Base-by-base conservation (phyloP, 331 rosid genomes). In the Stylosanthes scabra region DNA sequence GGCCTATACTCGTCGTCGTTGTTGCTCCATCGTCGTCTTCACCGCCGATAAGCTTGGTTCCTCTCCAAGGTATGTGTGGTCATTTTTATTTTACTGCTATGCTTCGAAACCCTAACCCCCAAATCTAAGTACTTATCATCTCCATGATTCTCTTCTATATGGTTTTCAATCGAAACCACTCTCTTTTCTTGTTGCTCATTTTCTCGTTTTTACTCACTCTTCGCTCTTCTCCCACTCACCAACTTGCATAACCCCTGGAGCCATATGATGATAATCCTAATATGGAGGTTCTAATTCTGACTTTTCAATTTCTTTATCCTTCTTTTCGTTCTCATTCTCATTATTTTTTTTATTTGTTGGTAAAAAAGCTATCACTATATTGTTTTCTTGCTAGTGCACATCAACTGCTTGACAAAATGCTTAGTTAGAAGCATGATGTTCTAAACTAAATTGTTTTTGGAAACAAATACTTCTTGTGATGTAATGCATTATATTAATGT, bases 101-200 rank as follows among this genome's bases (percentile, higher is more conserved):
- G n/a, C n/a, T n/a, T n/a, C n/a, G n/a, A n/a, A n/a, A n/a, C n/a
- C n/a, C n/a, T n/a, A n/a, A n/a, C n/a, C n/a, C n/a, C 16, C 65
- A 39, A 86, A 60, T 44, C 28, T 34, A 45, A 66, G 80, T 70
- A 73, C 29, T 78, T 59, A 59, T 28, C 63, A 1, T 58, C 58
- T 27, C 58, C 50, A 29, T 86, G 90, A 86, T 86, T 74, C 63
- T 69, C 49, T 10, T 2, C 15, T 25, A 9, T 28, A 51, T 86
- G 83, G 90, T 83, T 86, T 86, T 86, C 90, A 86, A 86, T 86
- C 88, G 81, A 88, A 86, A 86, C 71, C 54, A 31, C 3, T 47
- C 58, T 29, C 69, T 46, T 41, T 4, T 4, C 34, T 74, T 37
- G 75, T 49, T 70, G 90, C 86, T 86, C 88, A 86, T 72, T 2